Conservation (phyloP, 2,329 filamentous ascomycete genomes). For the Xylariaceae sp. region DNA sequence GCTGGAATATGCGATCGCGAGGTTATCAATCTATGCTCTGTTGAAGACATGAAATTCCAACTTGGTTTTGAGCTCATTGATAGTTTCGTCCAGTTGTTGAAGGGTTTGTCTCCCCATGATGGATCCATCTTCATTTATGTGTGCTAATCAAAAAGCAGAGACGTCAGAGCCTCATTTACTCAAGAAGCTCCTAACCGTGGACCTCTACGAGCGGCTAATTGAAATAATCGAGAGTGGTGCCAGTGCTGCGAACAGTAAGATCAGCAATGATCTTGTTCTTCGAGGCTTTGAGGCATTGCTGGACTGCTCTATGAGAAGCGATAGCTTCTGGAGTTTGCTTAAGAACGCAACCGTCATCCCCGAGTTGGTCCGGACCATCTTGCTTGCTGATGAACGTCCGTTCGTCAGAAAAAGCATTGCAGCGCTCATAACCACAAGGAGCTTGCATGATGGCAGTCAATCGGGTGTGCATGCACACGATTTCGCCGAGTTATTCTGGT, state of each 20-base stretch:
- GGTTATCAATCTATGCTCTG: slow-evolving; percentile 43
- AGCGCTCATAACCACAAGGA: slow-evolving; percentile 30
- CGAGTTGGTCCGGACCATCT: slow-evolving; percentile 32
- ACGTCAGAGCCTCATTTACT: slow-evolving; percentile 20
- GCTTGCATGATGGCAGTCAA: slow-evolving; percentile 22
- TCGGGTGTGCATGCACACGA: slow-evolving; percentile 32
- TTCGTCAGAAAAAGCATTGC: slow-evolving; percentile 35
- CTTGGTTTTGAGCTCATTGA: slow-evolving; percentile 53
- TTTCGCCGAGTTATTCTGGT: slow-evolving; percentile 46
- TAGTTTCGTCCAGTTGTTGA: slow-evolving; percentile 50
- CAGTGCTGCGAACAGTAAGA: slow-evolving; percentile 22
- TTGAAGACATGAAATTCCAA: slow-evolving; percentile 41
- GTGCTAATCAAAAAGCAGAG: slow-evolving; percentile 27
- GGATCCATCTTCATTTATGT: not conserved
- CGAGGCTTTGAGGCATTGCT: slow-evolving; percentile 38
- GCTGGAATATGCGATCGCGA: slow-evolving; percentile 55
- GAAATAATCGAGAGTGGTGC: slow-evolving; percentile 22
- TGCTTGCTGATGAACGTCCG: slow-evolving; percentile 36
- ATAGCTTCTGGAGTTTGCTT: slow-evolving; percentile 38
- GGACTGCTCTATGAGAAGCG: slow-evolving; percentile 36
- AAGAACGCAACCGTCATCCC: slow-evolving; percentile 26
- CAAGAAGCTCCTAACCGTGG: slow-evolving; percentile 21
- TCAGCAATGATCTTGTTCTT: slow-evolving; percentile 31
- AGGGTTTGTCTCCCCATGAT: slow-evolving; percentile 37
- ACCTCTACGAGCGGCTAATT: slow-evolving; percentile 25